phyloP scores from a whole-genome alignment of 768 basidiomycete species.

The Phaffia australis region DNA sequence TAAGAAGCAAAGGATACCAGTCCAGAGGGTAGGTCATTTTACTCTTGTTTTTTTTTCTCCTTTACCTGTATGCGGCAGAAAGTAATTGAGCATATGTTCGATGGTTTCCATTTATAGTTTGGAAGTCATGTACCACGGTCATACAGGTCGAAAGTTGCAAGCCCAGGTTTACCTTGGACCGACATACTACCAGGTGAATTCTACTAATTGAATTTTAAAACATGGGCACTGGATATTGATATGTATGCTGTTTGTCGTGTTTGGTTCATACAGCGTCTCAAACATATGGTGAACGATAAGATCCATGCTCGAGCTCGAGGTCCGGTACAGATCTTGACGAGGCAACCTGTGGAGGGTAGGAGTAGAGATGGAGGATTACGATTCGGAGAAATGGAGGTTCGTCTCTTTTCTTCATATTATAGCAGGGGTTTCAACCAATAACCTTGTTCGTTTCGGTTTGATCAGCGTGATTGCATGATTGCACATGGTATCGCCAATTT shows the following conservation, averaged over 20 bases:
- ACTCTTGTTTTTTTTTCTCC: background rate
- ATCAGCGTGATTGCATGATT: constrained; percentile 90
- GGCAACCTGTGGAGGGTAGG: constrained; percentile 97
- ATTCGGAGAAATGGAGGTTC: constrained; percentile 96
- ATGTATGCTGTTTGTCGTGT: background rate
- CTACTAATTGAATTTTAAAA: background rate
- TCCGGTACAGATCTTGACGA: constrained; percentile 91
- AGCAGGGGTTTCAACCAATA: background rate
- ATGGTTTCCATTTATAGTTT: constrained; percentile 38
- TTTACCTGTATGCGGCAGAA: background rate
- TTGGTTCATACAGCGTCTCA: constrained; percentile 19
- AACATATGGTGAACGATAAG: constrained; percentile 99
- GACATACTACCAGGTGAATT: constrained; percentile 72
- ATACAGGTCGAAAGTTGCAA: constrained; percentile 94
- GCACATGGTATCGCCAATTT: constrained; percentile 98
- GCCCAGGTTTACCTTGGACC: constrained; percentile 98
- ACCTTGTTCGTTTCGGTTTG: background rate
- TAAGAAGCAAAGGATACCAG: constrained; percentile 85
- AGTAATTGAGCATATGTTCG: background rate
- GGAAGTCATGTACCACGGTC: constrained; percentile 98
- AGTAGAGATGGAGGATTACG: constrained; percentile 97
- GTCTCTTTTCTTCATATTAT: constrained; percentile 10
- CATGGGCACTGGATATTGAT: background rate
- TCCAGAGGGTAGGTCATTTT: constrained; percentile 55
- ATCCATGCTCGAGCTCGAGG: constrained; percentile 96